Conservation (phyloP, 805 yeast species). For the Allodekkera sacchari region DNA sequence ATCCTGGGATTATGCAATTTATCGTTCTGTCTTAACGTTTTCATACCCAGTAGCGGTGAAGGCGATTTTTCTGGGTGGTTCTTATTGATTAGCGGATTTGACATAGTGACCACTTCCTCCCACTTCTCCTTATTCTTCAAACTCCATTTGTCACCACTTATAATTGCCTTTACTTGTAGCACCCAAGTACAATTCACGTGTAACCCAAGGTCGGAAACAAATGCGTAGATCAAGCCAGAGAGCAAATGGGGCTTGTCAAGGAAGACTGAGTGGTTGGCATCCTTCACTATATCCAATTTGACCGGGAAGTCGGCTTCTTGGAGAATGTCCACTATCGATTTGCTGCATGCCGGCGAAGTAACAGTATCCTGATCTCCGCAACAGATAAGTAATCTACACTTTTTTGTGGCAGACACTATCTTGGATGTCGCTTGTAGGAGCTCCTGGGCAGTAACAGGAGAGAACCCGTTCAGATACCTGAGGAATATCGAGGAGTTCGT, state of each 20-base stretch:
- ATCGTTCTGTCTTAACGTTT: constrained; percentile 63
- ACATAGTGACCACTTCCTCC: constrained; percentile 46
- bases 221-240: constrained; percentile 54
- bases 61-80: constrained; percentile 18
- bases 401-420: constrained; percentile 26
- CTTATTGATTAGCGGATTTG: constrained; percentile 31
- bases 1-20: constrained; percentile 46
- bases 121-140: constrained; percentile 69
- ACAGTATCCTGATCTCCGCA: constrained; percentile 52
- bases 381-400: constrained; percentile 40
- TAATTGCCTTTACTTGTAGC: constrained; percentile 49
- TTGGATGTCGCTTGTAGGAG: constrained; percentile 31
- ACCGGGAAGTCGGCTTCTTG: constrained; percentile 22
- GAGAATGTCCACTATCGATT: constrained; percentile 23
- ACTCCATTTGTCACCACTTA: constrained; percentile 71
- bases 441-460: constrained; percentile 34
- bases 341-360: constrained; percentile 35
- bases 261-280: constrained; percentile 60
- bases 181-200: constrained; percentile 68
- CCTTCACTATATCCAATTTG: constrained; percentile 29
- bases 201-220: constrained; percentile 37
- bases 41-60: constrained; percentile 60
- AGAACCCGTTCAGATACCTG: constrained; percentile 43
- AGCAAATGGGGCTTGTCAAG: constrained; percentile 56
- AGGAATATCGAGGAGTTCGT: constrained; percentile 47